phyloP scores from a whole-genome alignment of 345 rosid species.

The Cochlearia excelsa region DNA sequence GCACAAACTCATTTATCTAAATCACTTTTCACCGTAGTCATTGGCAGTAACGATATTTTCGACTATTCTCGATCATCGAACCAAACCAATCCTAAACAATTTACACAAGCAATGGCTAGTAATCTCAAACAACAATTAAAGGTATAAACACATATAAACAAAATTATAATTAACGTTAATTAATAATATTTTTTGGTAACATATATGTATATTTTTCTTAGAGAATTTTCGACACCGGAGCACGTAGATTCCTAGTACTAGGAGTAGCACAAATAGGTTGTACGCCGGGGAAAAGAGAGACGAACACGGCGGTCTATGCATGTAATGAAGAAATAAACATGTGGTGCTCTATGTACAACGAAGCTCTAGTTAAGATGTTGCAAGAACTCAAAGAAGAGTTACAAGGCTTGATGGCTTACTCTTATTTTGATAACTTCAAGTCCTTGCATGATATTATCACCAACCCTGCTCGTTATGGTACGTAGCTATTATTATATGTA shows the following conservation, averaged over 20 bases:
- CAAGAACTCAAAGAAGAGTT: constrained; percentile 40
- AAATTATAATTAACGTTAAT: too few relatives aligned
- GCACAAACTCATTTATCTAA: constrained; percentile 42
- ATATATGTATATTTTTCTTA: constrained; percentile 13
- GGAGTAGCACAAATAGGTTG: constrained; percentile 63
- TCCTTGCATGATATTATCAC: constrained; percentile 41
- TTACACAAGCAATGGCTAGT: constrained; percentile 42
- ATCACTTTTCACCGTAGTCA: constrained; percentile 49
- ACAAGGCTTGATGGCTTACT: constrained; percentile 40
- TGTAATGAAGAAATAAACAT: constrained; percentile 48
- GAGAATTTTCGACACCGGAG: constrained; percentile 46
- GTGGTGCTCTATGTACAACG: constrained; percentile 48
- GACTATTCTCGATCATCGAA: constrained; percentile 44
- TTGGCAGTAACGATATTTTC: constrained; percentile 69
- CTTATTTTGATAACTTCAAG: constrained; percentile 53
- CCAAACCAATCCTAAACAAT: constrained; percentile 42
- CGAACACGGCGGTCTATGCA: constrained; percentile 33
- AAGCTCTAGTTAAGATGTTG: constrained; percentile 41
- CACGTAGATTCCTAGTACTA: constrained; percentile 47
- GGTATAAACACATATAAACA: constrained; percentile 31
- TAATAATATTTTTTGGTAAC: too few relatives aligned
- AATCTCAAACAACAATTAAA: constrained; percentile 52
- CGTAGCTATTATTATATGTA: background rate
- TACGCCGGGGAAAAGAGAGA: constrained; percentile 46
- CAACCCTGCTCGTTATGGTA: constrained; percentile 53